Conservation (phyloP, 768 basidiomycete genomes). For the Serendipita sp. region DNA sequence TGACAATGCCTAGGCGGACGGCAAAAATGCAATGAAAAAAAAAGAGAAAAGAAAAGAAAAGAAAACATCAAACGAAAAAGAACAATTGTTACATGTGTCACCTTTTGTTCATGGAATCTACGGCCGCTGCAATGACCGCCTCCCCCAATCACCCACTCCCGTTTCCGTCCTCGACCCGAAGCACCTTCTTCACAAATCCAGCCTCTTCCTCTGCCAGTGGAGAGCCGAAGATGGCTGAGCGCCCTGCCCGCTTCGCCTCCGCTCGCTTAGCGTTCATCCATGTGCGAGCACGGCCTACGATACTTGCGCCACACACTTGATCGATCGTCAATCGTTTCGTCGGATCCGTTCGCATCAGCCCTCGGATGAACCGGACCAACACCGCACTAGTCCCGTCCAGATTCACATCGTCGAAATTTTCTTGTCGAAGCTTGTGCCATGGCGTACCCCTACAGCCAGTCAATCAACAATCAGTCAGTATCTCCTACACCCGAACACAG, state of each 20-base stretch:
- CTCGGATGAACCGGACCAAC: slow-evolving; percentile 49
- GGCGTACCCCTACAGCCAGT: slow-evolving; percentile 54
- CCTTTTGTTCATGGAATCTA: too few relatives aligned
- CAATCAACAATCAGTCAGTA: neutral
- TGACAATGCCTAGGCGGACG: too few relatives aligned
- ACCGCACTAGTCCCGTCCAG: slow-evolving; percentile 36
- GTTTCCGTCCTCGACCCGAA: slow-evolving; percentile 20
- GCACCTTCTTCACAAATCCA: slow-evolving; percentile 50
- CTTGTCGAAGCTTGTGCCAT: slow-evolving; percentile 84
- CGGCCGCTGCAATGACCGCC: neutral
- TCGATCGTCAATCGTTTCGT: slow-evolving; percentile 38
- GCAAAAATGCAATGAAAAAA: too few relatives aligned
- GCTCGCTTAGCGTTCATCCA: slow-evolving; percentile 42
- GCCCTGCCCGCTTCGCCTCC: slow-evolving; percentile 14
- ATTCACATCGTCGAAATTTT: slow-evolving; percentile 82
- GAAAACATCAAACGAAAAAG: neutral
- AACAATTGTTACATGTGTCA: too few relatives aligned
- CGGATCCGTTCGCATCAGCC: slow-evolving; percentile 68
- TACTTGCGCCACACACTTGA: slow-evolving; percentile 42
- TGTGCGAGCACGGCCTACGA: slow-evolving; percentile 46
- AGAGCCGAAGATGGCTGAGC: slow-evolving; percentile 36
- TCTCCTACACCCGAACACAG: neutral
- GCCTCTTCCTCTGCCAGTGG: slow-evolving; percentile 45
- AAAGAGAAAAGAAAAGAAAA: neutral
- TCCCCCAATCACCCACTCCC: neutral